phyloP scores from a whole-genome alignment of 805 yeast species.

The Teunomyces atbi region DNA sequence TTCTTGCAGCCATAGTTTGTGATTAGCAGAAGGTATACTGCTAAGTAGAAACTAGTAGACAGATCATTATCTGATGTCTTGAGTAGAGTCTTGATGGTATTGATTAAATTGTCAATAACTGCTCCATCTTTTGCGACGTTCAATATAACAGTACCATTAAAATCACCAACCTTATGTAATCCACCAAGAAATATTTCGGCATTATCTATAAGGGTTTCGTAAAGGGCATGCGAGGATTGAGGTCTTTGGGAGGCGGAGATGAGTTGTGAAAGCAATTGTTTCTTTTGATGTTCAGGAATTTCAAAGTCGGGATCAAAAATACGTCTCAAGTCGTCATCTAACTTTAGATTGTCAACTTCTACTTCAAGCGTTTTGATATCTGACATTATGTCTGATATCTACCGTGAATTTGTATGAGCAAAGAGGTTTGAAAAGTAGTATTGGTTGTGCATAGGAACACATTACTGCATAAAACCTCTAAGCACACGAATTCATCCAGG shows the following conservation, averaged over 20 bases:
- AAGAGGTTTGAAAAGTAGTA: too few relatives aligned
- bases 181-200: slow-evolving; percentile 15
- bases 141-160: slow-evolving; percentile 13
- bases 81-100: slow-evolving; percentile 6
- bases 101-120: slow-evolving; percentile 8
- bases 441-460: too few relatives aligned
- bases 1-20: slow-evolving; percentile 19
- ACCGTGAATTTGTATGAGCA: too few relatives aligned
- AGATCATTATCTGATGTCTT: slow-evolving; percentile 1
- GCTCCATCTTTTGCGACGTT: slow-evolving; percentile 9
- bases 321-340: neutral
- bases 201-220: slow-evolving; percentile 17
- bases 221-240: slow-evolving; percentile 10
- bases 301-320: neutral
- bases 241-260: slow-evolving; percentile 5
- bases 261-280: slow-evolving; percentile 1
- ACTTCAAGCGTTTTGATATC: neutral
- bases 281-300: neutral
- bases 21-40: slow-evolving; percentile 18
- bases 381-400: neutral
- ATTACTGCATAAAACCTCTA: too few relatives aligned
- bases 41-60: slow-evolving; percentile 9
- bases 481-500: too few relatives aligned
- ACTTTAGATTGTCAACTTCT: neutral
- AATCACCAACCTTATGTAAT: slow-evolving; percentile 14